Percentiles rank a stretch among this genome's conserved stretches.
These are phyloP conservation scores for Hemileccinum impolitum DNA, from an alignment of 768 basidiomycete species.

Conservation along the genomic window DNA sequence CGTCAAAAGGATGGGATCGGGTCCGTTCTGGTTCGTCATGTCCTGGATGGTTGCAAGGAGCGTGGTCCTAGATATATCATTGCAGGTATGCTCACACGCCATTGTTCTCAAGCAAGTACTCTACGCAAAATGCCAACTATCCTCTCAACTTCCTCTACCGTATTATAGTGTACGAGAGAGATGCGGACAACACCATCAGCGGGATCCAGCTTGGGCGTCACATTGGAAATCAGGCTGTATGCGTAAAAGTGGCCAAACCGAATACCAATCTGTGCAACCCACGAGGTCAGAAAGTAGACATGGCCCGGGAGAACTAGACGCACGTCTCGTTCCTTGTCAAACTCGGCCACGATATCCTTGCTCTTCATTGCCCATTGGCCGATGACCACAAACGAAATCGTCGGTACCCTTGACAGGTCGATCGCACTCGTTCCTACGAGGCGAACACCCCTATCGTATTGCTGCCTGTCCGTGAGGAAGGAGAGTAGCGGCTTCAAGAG, in stretches of 20 bases:
- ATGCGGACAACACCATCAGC: conserved; percentile 71
- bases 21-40: conserved; percentile 34
- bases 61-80: background rate
- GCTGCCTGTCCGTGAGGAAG: conserved; percentile 50
- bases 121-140: conserved; percentile 57
- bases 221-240: conserved; percentile 52
- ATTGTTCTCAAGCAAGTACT: conserved; percentile 32
- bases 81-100: too few relatives aligned
- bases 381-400: conserved; percentile 67
- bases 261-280: conserved; percentile 58
- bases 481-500: conserved; percentile 52
- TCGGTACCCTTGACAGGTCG: conserved; percentile 52
- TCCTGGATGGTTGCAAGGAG: background rate
- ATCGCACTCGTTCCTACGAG: conserved; percentile 59
- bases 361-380: conserved; percentile 57
- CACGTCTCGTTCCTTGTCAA: conserved; percentile 63
- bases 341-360: conserved; percentile 57
- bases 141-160: conserved; percentile 60
- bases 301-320: conserved; percentile 24
- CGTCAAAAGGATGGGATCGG: conserved; percentile 85
- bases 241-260: conserved; percentile 80
- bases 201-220: conserved; percentile 54
- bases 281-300: background rate
- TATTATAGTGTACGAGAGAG: conserved; percentile 79
- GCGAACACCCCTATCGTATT: conserved; percentile 56